phyloP scores from a whole-genome alignment of 2,329 filamentous ascomycete species.

The Fusarium euwallaceae region DNA sequence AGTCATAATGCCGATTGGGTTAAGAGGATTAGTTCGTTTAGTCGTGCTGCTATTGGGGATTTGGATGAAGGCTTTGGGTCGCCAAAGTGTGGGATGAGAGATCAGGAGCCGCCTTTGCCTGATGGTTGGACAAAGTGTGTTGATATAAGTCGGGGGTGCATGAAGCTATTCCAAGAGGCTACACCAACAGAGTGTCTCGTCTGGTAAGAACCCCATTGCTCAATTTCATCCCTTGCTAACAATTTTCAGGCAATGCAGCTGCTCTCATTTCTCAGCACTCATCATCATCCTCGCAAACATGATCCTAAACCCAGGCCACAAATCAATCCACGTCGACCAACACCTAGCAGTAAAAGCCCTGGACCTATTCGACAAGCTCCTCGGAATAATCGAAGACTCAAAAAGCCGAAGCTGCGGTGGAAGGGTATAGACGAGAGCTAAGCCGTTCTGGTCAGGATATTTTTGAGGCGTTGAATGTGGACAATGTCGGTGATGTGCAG shows the following conservation, averaged over 20 bases:
- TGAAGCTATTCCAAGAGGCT: slow-evolving; percentile 49
- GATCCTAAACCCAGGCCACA: slow-evolving; percentile 47
- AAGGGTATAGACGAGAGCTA: slow-evolving; percentile 12
- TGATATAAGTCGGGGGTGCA: slow-evolving; percentile 50
- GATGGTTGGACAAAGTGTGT: slow-evolving; percentile 52
- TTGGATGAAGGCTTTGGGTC: slow-evolving; percentile 13
- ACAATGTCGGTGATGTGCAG: background rate
- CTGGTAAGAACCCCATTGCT: slow-evolving; percentile 39
- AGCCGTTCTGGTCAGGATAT: background rate
- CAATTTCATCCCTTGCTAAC: background rate
- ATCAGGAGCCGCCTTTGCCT: slow-evolving; percentile 38
- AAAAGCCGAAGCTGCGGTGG: slow-evolving; percentile 35
- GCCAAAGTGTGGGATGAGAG: background rate
- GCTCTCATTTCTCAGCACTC: slow-evolving; percentile 51
- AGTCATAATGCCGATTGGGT: slow-evolving; percentile 56
- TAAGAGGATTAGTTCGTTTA: slow-evolving; percentile 48
- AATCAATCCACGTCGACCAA: slow-evolving; percentile 45
- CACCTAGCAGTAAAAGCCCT: slow-evolving; percentile 46
- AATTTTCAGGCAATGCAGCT: slow-evolving; percentile 44
- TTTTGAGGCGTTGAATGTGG: slow-evolving; percentile 11
- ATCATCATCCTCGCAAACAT: slow-evolving; percentile 53
- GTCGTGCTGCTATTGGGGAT: slow-evolving; percentile 42
- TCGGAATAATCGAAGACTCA: slow-evolving; percentile 37
- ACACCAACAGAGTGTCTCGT: slow-evolving; percentile 50
- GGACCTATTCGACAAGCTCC: slow-evolving; percentile 46